Percentiles rank a stretch among this genome's conserved stretches.
phyloP scores from a whole-genome alignment of 768 basidiomycete species.

The Lactarius sp. region DNA sequence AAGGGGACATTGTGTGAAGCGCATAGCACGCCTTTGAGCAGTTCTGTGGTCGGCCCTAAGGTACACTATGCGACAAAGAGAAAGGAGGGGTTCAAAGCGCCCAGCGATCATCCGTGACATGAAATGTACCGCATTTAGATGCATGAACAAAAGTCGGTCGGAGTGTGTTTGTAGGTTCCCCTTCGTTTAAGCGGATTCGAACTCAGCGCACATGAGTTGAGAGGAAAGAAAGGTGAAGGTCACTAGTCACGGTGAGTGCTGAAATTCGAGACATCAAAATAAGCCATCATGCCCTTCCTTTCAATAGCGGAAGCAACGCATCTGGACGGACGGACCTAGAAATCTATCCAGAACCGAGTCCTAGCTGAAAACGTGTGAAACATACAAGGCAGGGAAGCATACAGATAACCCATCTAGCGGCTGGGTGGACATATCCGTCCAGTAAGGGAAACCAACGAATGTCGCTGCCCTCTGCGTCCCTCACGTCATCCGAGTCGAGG shows the following conservation, averaged over 20 bases:
- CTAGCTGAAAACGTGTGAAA: too few relatives aligned
- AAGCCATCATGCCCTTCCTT: background rate
- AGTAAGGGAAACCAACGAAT: too few relatives aligned
- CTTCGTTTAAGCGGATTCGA: conserved; percentile 4
- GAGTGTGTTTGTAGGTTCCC: background rate
- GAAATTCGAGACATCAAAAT: background rate
- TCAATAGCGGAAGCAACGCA: too few relatives aligned
- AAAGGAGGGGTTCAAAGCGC: conserved; percentile 4
- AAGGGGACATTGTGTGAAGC: background rate
- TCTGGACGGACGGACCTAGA: too few relatives aligned
- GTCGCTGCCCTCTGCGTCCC: too few relatives aligned
- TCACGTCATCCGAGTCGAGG: too few relatives aligned
- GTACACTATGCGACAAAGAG: conserved; percentile 11
- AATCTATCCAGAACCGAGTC: too few relatives aligned
- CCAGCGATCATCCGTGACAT: conserved; percentile 5
- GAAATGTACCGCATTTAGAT: background rate
- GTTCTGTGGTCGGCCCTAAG: conserved; percentile 1
- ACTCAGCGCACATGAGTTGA: conserved; percentile 13
- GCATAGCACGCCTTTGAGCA: conserved; percentile 12
- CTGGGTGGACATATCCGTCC: background rate
- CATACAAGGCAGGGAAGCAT: too few relatives aligned
- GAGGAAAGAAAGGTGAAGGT: background rate
- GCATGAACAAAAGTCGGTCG: conserved; percentile 6
- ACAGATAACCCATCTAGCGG: background rate
- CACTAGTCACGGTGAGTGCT: background rate